Base-by-base conservation (phyloP, 192 early-diverging fungal species). In the Linnemannia exigua region DNA sequence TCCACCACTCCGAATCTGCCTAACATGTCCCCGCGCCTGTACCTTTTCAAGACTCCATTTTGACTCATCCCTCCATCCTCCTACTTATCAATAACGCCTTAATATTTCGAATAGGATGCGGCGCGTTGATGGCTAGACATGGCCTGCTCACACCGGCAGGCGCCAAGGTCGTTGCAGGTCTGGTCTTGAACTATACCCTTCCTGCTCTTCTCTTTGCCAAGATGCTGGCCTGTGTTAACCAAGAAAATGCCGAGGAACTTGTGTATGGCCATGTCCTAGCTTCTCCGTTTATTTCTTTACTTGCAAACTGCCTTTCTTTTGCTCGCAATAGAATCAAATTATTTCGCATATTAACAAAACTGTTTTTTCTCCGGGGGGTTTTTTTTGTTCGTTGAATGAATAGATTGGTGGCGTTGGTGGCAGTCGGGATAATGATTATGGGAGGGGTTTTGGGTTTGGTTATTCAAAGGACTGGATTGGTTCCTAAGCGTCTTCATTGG, bases 151-250 rank as follows among this genome's bases (percentile, higher is more conserved):
- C 77, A 22, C 83, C 83, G 12, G 83, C 83, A 33, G 83, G 77
- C 1, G 67, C 77, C 73, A 85, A 85, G 58, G 83, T 79, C 12
- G 74, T 85, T 1, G 83, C 83, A 28, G 83, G 77, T 19, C 28
- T 85, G 25, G 79, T 85, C 54, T 74, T 85, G 25, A 85, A 85
- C 61, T 85, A 85, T 50, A 79, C 77, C 8, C 77, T 85, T 11
- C 83, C 83, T 9, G 77, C 83, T 4, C 83, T 85, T 31, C 73
- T 85, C 44, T 85, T 85, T 72, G 77, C 83, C 22, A 85, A 85
- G 54, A 85, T 85, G 83, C 16, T 85, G 7, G 67, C 77, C 15
- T 79, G 77, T 51, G 83, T 85, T 44, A 76, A 31, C 46, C 15
- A 38, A 35, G 68, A 79, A 15, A 85, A 85, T 36, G 48, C 36